phyloP scores from a whole-genome alignment of 805 yeast genomes.

The Myxozyma nipponensis region DNA sequence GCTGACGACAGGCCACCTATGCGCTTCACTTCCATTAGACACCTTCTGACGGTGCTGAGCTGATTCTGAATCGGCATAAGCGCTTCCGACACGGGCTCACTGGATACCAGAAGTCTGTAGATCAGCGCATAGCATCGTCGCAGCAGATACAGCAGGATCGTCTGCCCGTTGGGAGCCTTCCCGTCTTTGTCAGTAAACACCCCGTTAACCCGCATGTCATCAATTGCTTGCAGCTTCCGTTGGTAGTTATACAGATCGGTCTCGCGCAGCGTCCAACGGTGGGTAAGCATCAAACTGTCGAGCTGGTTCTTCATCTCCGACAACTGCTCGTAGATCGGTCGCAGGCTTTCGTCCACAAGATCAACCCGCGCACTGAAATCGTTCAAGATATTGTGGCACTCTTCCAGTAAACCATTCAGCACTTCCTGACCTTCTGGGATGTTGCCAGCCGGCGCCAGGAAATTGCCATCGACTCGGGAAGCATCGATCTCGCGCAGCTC shows the following conservation, averaged over 20 bases:
- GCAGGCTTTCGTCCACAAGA: constrained; percentile 47
- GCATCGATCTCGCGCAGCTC: constrained; percentile 46
- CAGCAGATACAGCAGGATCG: constrained; percentile 65
- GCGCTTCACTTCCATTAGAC: constrained; percentile 82
- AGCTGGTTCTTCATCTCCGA: constrained; percentile 64
- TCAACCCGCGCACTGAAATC: constrained; percentile 55
- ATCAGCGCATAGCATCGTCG: constrained; percentile 89
- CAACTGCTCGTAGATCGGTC: constrained; percentile 60
- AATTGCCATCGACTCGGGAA: constrained; percentile 55
- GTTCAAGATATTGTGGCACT: constrained; percentile 68
- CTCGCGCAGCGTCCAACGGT: constrained; percentile 96
- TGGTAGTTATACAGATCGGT: constrained; percentile 88
- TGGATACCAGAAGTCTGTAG: constrained; percentile 80
- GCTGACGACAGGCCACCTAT: constrained; percentile 86
- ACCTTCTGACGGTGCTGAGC: constrained; percentile 82
- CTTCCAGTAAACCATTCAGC: constrained; percentile 55
- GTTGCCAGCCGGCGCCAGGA: constrained; percentile 36
- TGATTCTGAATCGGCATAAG: constrained; percentile 92
- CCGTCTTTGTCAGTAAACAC: constrained; percentile 41
- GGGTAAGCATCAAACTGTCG: constrained; percentile 80
- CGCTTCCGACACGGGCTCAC: constrained; percentile 94
- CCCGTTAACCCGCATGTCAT: constrained; percentile 64
- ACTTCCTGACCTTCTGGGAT: constrained; percentile 35
- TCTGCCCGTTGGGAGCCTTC: constrained; percentile 51
- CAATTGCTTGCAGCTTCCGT: constrained; percentile 66